phyloP scores from a whole-genome alignment of 2,329 filamentous ascomycete species.

The Exophiala oligosperma region DNA sequence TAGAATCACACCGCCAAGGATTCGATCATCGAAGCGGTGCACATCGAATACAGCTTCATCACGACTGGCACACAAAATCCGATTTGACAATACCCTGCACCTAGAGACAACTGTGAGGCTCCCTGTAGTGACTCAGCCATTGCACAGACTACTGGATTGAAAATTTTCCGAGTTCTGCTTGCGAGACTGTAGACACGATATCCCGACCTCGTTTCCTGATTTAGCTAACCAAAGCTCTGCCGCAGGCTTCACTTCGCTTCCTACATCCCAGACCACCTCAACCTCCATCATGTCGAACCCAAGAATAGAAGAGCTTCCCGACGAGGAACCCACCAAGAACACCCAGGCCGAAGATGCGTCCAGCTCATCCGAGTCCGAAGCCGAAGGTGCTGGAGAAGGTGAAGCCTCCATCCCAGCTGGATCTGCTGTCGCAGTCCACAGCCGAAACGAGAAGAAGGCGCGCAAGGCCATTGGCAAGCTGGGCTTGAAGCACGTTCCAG shows the following conservation, averaged over 20 bases:
- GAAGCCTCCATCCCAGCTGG: constrained; percentile 75
- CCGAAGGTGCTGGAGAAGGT: constrained; percentile 35
- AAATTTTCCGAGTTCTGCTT: background rate
- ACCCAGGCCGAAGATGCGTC: constrained; percentile 71
- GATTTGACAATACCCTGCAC: background rate
- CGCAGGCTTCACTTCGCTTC: background rate
- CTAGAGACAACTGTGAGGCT: background rate
- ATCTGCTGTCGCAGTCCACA: constrained; percentile 88
- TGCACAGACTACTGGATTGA: background rate
- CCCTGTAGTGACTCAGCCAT: background rate
- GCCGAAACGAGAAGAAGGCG: constrained; percentile 99
- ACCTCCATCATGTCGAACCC: constrained; percentile 81
- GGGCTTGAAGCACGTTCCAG: constrained; percentile 91
- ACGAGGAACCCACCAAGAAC: constrained; percentile 82
- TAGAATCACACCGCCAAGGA: background rate
- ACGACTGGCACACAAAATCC: constrained; percentile 1
- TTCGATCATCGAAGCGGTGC: background rate
- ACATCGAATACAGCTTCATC: background rate
- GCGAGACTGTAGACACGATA: background rate
- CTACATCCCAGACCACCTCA: background rate
- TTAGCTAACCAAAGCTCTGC: constrained; percentile 1
- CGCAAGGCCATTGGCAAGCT: constrained; percentile 99
- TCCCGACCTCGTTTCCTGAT: background rate
- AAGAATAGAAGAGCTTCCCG: constrained; percentile 94
- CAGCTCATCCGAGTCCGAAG: constrained; percentile 52